Conservation (phyloP, 257 asterid genomes). For the Scutellaria minor region DNA sequence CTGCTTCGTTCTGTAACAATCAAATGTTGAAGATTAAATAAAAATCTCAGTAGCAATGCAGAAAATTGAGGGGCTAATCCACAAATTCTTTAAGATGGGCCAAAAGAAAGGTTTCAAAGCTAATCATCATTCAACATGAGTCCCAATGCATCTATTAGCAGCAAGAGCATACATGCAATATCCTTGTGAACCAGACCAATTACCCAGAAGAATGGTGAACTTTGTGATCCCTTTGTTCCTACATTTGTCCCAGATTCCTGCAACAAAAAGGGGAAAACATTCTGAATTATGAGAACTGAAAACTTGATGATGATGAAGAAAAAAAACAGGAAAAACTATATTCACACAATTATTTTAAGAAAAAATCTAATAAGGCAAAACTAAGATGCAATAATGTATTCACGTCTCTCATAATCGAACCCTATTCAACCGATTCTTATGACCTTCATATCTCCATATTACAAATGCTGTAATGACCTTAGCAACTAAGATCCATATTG, state of each 20-base stretch:
- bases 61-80: too few relatives aligned
- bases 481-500: slow-evolving; percentile 50
- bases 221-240: slow-evolving; percentile 45
- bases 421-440: slow-evolving; percentile 36
- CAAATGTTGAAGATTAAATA: too few relatives aligned
- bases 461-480: slow-evolving; percentile 49
- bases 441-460: slow-evolving; percentile 75
- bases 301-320: not conserved
- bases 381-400: not conserved
- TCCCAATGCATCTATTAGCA: too few relatives aligned
- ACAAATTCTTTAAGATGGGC: too few relatives aligned
- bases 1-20: too few relatives aligned
- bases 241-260: slow-evolving; percentile 77
- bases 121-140: too few relatives aligned
- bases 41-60: too few relatives aligned
- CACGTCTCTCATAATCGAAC: not conserved
- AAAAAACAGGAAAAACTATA: not conserved
- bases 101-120: too few relatives aligned
- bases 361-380: too few relatives aligned
- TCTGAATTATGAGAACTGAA: not conserved
- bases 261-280: slow-evolving; percentile 29
- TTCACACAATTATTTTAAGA: not conserved
- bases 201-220: slow-evolving; percentile 73
- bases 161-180: slow-evolving; percentile 72
- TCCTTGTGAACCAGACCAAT: slow-evolving; percentile 65